phyloP scores from a whole-genome alignment of 2,329 filamentous ascomycete genomes.

The Phialophora macrospora region DNA sequence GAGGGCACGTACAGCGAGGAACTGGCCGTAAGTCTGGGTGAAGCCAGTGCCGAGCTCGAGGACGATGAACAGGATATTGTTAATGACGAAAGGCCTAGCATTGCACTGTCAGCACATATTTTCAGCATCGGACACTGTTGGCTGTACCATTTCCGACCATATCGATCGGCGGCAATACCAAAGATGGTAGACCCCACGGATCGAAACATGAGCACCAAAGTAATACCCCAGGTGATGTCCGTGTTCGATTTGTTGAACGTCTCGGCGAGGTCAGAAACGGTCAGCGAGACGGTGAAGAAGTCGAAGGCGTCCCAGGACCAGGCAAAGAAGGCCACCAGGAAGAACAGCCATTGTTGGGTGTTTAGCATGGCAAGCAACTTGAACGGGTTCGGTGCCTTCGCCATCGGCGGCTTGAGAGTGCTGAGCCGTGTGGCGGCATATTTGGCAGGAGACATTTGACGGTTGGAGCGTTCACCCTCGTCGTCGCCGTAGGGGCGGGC shows the following conservation, averaged over 20 bases:
- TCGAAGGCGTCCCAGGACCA: constrained; percentile 64
- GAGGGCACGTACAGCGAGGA: constrained; percentile 63
- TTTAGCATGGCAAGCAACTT: constrained; percentile 37
- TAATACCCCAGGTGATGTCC: constrained; percentile 66
- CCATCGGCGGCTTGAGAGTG: constrained; percentile 56
- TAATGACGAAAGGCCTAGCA: constrained; percentile 59
- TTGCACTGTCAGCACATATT: neutral
- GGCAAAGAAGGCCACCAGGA: constrained; percentile 38
- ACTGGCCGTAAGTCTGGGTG: constrained; percentile 62
- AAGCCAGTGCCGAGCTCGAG: constrained; percentile 66
- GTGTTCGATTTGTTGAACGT: constrained; percentile 60
- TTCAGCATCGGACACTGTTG: neutral
- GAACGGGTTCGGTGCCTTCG: constrained; percentile 38
- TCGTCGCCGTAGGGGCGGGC: constrained; percentile 11
- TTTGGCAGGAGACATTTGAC: constrained; percentile 48
- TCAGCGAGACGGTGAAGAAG: constrained; percentile 66
- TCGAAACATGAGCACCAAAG: constrained; percentile 64
- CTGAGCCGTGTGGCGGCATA: constrained; percentile 61
- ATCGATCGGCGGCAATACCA: constrained; percentile 59
- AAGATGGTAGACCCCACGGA: constrained; percentile 64
- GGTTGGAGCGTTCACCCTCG: constrained; percentile 17
- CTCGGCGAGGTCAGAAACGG: constrained; percentile 58
- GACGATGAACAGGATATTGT: constrained; percentile 65
- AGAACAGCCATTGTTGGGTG: constrained; percentile 41
- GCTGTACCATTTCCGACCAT: constrained; percentile 58